Base-by-base conservation (phyloP, 768 basidiomycete genomes). In the Chalciporus piperatus region DNA sequence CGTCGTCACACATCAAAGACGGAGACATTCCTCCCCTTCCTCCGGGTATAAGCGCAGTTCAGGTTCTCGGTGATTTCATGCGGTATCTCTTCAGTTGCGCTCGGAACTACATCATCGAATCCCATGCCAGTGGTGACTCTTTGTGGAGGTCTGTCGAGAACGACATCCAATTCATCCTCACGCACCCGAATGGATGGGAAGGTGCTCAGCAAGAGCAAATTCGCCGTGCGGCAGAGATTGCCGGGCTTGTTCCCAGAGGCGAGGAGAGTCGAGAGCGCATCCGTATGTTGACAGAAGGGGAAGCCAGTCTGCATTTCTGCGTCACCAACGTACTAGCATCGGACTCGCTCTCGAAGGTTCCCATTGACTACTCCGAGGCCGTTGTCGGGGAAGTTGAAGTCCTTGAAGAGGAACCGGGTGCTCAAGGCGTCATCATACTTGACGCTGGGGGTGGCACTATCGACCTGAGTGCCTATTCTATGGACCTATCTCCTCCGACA, bases 401-500 rank as follows among this genome's bases (percentile, higher is more conserved):
- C n/a, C n/a, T 8, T 1, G 51, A 48, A 6, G 33, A 48, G 19
- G 44, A 45, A 6, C 25, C 55, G 70, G 76, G 63, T 1, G 65
- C 65, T 1, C 52, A 67, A 23, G 70, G 70, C 0, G 54, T 78
- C 4, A 63, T 78, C 17, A 60, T 81, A 6, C 67, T 79, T 14
- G 80, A 80, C 59, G 62, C 58, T 17, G 80, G 79, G 7, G 73
- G 75, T 0, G 68, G 76, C 3, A 75, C 69, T 6, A 52, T 72
- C 14, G 73, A 73, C 46, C 22, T 73, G 23, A 78, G 75, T 50
- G 70, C 65, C 27, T 74, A 63, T 61, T 66, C 54, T 3, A 57
- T 64, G 39, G 65, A 54, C 9, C 19, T 63, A 6, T 63, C 57
- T 2, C 56, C 60, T 1, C 44, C 56, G 1, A 56, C 30, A 20